Base-by-base conservation (phyloP, 495 filamentous ascomycete species). In the Pseudevernia furfuracea region DNA sequence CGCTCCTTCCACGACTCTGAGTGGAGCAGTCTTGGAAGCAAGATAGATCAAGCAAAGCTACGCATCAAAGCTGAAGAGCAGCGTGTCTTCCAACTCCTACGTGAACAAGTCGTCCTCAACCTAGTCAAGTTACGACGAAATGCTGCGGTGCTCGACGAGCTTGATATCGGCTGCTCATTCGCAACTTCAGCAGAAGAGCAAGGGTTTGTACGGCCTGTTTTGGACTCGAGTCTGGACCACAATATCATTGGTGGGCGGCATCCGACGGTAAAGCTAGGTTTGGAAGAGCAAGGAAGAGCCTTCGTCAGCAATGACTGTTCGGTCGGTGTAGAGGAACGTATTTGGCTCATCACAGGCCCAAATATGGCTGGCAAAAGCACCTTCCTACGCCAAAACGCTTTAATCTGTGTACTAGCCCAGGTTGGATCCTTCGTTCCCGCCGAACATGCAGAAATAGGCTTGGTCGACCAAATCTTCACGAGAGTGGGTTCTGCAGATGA, bases 311-410 rank as follows among this genome's bases (percentile, higher is more conserved):
- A 98, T 63, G 90, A 96, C 74, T 95, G 91, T 78, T 80, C 89
- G 52, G 75, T 97, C 21, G 88, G 87, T 25, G 80, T 79, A 32
- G 69, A 78, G 46, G 88, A 93, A 68, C 79, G 83, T 5, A 81
- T 92, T 49, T 93, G 90, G 88, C 82, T 98, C 34, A 89, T 98
- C 67, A 97, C 93, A 1, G 94, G 94, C 0, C 94, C 95, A n/a
- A 98, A 98, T 77, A 98, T 98, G 94, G 95, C 87, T 9, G 94
- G 94, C 37, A 98, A 98, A 76, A 91, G 87, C 71, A 98, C 94
- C 0, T 98, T 95, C 71, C 79, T 98, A 4, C 87, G 95, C 3
- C 94, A 97, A 63, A 97, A 96, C 75, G 94, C 94, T 1, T 78
- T 98, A 62, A 95, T 97, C 69, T 89, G 88, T 8, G 90, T 98